Conservation (phyloP, 306 rosid species). For the Cyamopsis tetragonoloba region DNA sequence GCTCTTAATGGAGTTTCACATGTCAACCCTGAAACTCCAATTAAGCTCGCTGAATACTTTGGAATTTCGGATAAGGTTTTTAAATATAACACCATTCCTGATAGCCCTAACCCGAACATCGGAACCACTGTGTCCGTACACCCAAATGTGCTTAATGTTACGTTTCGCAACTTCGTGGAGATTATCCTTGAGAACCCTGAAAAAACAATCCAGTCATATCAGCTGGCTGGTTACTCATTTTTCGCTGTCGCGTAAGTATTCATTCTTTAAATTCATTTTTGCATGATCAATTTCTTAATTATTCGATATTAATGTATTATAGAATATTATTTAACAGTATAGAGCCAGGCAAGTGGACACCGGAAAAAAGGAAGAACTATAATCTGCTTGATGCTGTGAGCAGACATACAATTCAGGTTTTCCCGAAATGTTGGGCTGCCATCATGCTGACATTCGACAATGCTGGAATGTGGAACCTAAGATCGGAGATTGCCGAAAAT, state of each 20-base stretch:
- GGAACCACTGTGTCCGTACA: background rate
- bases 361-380: slow-evolving; percentile 41
- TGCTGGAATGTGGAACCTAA: slow-evolving; percentile 58
- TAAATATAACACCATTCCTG: background rate
- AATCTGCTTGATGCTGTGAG: slow-evolving; percentile 63
- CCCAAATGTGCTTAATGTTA: background rate
- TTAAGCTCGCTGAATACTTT: background rate
- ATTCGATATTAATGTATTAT: too few relatives aligned
- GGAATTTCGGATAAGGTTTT: background rate
- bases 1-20: background rate
- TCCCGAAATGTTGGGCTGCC: slow-evolving; percentile 58
- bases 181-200: background rate
- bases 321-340: slow-evolving; percentile 3
- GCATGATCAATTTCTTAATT: too few relatives aligned
- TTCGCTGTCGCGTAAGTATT: background rate
- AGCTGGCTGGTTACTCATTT: background rate
- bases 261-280: background rate
- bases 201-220: background rate
- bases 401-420: slow-evolving; percentile 62
- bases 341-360: slow-evolving; percentile 63
- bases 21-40: background rate
- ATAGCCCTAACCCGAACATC: background rate
- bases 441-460: slow-evolving; percentile 42
- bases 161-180: slow-evolving; percentile 39
- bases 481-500: slow-evolving; percentile 39